phyloP scores from a whole-genome alignment of 805 yeast genomes.

The Wickerhamiella sergipiensis region DNA sequence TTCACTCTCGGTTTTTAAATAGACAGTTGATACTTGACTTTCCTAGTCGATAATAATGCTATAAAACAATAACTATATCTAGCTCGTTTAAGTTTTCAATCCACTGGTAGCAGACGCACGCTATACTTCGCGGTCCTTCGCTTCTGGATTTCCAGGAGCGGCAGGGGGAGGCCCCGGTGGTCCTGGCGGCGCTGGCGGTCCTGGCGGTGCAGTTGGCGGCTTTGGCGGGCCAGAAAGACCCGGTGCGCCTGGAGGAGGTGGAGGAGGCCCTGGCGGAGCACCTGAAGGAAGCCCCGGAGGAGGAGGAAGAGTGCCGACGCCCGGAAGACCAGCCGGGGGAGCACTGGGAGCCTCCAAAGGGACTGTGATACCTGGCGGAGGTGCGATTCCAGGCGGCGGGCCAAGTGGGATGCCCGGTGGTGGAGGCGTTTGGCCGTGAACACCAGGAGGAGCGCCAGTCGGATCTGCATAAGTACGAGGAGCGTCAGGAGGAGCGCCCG shows the following conservation, averaged over 20 bases:
- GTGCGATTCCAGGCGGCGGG: slow-evolving; percentile 2
- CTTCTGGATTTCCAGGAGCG: too few species aligned
- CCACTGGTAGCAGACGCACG: too few species aligned
- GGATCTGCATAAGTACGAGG: not conserved
- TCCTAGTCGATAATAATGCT: too few species aligned
- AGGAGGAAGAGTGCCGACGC: not conserved
- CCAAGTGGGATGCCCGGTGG: not conserved
- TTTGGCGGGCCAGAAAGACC: slow-evolving; percentile 16
- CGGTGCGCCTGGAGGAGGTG: slow-evolving; percentile 10
- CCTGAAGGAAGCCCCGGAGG: not conserved
- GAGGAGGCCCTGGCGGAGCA: not conserved
- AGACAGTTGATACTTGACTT: too few species aligned
- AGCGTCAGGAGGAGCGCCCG: too few species aligned
- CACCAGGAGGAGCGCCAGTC: not conserved
- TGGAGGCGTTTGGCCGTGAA: not conserved
- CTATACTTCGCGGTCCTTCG: too few species aligned
- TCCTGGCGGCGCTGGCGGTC: slow-evolving; percentile 4
- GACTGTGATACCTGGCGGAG: not conserved
- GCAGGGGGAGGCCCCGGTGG: slow-evolving; percentile 10
- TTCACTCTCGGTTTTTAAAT: too few species aligned
- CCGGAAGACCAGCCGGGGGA: not conserved
- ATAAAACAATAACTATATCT: too few species aligned
- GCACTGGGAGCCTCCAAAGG: too few species aligned
- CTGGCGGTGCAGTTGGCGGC: slow-evolving; percentile 11
- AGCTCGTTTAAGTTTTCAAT: too few species aligned